phyloP scores from a whole-genome alignment of 1,284 basidiomycete species.

The Cryptococcus sp. region DNA sequence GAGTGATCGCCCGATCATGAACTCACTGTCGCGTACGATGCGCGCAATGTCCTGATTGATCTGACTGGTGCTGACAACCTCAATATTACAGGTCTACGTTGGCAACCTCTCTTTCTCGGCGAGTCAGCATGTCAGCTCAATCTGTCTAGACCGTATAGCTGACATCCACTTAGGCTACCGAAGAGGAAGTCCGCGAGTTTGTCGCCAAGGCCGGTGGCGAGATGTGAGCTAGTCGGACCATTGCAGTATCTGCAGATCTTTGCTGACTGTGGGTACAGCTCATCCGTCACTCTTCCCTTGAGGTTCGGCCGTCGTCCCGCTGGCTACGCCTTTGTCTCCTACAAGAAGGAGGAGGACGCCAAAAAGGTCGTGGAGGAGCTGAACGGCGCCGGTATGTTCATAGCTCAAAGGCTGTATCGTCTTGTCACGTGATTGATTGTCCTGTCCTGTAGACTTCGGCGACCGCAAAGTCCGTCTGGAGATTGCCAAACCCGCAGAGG shows the following conservation, averaged over 20 bases:
- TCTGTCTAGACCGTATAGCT: not conserved
- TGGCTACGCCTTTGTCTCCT: constrained; percentile 88
- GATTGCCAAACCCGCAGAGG: constrained; percentile 87
- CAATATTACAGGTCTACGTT: constrained; percentile 46
- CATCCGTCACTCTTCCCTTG: constrained; percentile 39
- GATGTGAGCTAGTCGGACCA: constrained; percentile 36
- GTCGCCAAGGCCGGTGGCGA: constrained; percentile 41
- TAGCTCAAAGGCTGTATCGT: not conserved
- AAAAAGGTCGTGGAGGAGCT: constrained; percentile 82
- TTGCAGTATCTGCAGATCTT: not conserved
- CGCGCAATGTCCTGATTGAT: not conserved
- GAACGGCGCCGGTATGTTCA: constrained; percentile 64
- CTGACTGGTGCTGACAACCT: constrained; percentile 1
- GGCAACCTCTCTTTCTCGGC: constrained; percentile 50
- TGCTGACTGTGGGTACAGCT: constrained; percentile 18
- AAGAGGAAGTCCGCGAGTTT: constrained; percentile 47
- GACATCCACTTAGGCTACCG: constrained; percentile 33
- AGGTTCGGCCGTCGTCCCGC: constrained; percentile 52
- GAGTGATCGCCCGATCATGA: not conserved
- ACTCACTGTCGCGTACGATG: not conserved
- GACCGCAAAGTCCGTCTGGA: constrained; percentile 84
- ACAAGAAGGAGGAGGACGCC: constrained; percentile 75
- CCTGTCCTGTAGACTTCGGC: constrained; percentile 62
- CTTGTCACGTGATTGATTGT: not conserved
- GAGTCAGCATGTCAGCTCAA: constrained; percentile 7